A percentile compares a stretch with the other conserved stretches of the same genome.
Evolutionary conservation across 2,329 filamentous ascomycete species (phyloP).

Genomic region (Alternaria burnsii): DNA sequence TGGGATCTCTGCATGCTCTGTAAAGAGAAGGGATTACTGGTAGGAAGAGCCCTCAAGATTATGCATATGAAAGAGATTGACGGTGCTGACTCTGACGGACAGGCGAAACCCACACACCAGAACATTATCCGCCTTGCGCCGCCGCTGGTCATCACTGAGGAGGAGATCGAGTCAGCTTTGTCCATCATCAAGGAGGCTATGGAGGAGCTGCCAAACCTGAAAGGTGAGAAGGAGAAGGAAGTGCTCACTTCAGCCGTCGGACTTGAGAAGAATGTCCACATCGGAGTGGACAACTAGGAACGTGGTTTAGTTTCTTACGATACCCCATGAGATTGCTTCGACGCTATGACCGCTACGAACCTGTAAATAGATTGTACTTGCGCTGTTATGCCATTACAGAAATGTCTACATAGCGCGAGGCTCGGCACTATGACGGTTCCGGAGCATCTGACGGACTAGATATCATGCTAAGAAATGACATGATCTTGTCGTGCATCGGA

Average conservation of each 20-base stretch:
- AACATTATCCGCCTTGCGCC: slow-evolving; percentile 99
- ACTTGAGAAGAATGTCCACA: slow-evolving; percentile 69
- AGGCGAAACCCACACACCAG: slow-evolving; percentile 98
- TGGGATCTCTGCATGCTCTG: slow-evolving; percentile 97
- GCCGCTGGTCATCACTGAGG: slow-evolving; percentile 90
- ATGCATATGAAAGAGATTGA: slow-evolving; percentile 42
- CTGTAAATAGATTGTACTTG: background rate
- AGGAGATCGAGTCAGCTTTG: slow-evolving; percentile 80
- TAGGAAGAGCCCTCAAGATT: slow-evolving; percentile 62
- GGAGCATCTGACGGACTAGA: background rate
- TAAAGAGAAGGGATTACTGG: slow-evolving; percentile 93
- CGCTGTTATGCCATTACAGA: background rate
- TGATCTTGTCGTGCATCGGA: background rate
- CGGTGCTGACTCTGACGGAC: slow-evolving; percentile 39
- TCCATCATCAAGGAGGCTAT: slow-evolving; percentile 83
- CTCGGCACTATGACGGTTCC: background rate
- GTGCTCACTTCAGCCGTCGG: slow-evolving; percentile 55
- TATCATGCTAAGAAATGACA: background rate
- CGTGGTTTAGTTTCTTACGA: slow-evolving; percentile 19
- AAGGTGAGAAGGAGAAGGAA: slow-evolving; percentile 61
- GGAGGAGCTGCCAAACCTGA: slow-evolving; percentile 76
- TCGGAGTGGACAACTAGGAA: slow-evolving; percentile 64
- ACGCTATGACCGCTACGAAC: background rate
- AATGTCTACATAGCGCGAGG: background rate
- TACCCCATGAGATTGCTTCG: slow-evolving; percentile 18